These are phyloP conservation scores for Venturia carpophila DNA, from an alignment of 2,329 filamentous ascomycete species.

Conservation along the genomic window DNA sequence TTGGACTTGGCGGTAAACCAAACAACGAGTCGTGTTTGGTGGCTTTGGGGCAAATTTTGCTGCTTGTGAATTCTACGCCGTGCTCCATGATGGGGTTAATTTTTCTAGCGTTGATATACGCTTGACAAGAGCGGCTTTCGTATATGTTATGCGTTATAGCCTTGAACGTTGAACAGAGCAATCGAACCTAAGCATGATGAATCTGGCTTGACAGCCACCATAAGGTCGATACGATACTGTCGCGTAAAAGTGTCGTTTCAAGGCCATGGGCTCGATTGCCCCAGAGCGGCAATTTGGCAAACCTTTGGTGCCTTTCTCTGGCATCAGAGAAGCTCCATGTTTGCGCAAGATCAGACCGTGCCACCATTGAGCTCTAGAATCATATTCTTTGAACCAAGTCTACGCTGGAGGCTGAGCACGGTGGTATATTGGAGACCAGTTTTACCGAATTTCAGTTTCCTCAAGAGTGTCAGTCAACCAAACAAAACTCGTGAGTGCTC, in stretches of 20 bases:
- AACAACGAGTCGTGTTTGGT: not conserved
- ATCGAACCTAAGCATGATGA: not conserved
- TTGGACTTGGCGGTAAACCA: not conserved
- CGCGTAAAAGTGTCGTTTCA: not conserved
- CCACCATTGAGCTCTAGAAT: not conserved
- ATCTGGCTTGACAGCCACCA: not conserved
- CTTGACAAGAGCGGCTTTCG: no score
- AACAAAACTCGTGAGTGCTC: not conserved
- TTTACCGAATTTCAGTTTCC: not conserved
- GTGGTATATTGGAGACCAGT: not conserved
- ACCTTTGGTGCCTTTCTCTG: not conserved
- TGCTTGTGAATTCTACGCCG: not conserved
- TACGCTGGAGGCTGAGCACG: not conserved
- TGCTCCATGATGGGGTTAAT: not conserved
- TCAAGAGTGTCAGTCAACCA: conserved; percentile 1
- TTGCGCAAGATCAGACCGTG: not conserved
- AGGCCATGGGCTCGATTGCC: not conserved
- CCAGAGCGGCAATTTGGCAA: not conserved
- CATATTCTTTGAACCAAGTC: not conserved
- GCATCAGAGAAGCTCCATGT: not conserved
- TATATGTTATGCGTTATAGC: no score
- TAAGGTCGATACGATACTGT: not conserved
- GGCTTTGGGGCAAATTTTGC: not conserved
- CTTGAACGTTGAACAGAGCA: not conserved
- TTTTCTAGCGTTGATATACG: not conserved